Base-by-base conservation (phyloP, 495 filamentous ascomycete genomes). In the Penicillium salamii region DNA sequence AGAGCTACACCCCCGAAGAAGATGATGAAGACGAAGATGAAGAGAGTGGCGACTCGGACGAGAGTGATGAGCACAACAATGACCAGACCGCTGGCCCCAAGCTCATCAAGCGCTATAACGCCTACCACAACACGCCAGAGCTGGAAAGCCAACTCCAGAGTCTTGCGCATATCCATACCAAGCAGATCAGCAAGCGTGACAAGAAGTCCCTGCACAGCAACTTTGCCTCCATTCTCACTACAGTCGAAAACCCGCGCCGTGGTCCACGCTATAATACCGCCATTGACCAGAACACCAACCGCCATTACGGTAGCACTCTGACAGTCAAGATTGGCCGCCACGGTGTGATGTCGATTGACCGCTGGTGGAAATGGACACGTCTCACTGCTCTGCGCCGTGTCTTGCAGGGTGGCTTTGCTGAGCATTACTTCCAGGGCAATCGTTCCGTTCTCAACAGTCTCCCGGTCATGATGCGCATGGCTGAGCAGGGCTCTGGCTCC, bases 281-380 rank as follows among this genome's bases (percentile, higher is more conserved):
- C 29, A 78, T 90, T 45, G 78, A 87, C 50, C 76, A 86, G n/a
- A 83, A 88, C 20, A 86, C 81, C 0, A 85, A 86, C 33, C 75
- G 76, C 15, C 81, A 85, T 46, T 89, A 89, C 56, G 91, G 91
- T 15, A 88, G 84, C 54, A 80, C 90, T 17, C 72, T 93, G 67
- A 87, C 79, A 12, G 80, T 96, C 29, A 82, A 84, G 49, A 82
- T 96, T 28, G 82, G 89, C 49, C 78, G 80, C 20, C 79, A 81
- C 49, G 83, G 86, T 5, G 75, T 83, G 32, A 82, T 96, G 76
- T 78, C 78, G 49, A 90, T 97, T 46, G 89, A 97, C 58, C 83
- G 80, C 32, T 97, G 92, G 92, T 93, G 89, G 79, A 91, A 96
- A 56, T 78, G 92, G 54, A 77, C 88, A 54, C 79, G 90, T 19